Evolutionary conservation across 331 rosid genomes (phyloP), one percentile per base, ranked within the genome.

Genomic region (Saraca asoca): DNA sequence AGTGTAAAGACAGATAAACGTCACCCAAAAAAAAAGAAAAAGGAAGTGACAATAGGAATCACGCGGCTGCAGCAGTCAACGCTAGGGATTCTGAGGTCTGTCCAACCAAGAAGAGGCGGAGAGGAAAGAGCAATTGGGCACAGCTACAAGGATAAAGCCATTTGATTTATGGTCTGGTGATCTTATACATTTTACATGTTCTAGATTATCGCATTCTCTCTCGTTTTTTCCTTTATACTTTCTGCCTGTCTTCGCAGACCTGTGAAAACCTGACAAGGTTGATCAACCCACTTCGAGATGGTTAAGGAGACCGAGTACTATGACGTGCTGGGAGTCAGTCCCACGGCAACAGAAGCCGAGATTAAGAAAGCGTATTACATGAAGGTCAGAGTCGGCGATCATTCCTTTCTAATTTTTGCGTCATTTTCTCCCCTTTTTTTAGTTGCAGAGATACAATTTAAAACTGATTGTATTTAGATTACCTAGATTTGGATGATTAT

Each of bases 221-320:
- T 8, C 48, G 51, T 48, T 45, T 14, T 50, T n/a, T 66, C 53
- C 43, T 39, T 39, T 8, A 39, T 7, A 58, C 31, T 44, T 43
- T n/a, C 51, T 46, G 31, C 24, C 15, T 10, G 5, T 31, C 54
- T 10, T 68, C 12, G 7, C 71, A 5, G 67, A 18, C 53, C 58
- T 46, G 58, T 51, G 37, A 64, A 59, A 58, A 60, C 66, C 75
- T 72, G 60, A 61, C 45, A 43, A 46, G 59, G 43, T 74, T 51
- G 9, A 53, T 75, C 63, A 9, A 34, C 58, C 63, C 34, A 37
- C 70, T 52, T 58, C 56, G 70, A 56, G 73, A 93, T 94, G 98
- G 98, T 90, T 87, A 94, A 88, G 86, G 98, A 94, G 68, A 90
- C 95, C 59, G 98, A 90, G 64, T 94, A 85, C 79, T 94, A 94